These are phyloP conservation scores for Oryza brachyantha DNA, from an alignment of 176 grass and related monocot genomes.

Conservation along the genomic window DNA sequence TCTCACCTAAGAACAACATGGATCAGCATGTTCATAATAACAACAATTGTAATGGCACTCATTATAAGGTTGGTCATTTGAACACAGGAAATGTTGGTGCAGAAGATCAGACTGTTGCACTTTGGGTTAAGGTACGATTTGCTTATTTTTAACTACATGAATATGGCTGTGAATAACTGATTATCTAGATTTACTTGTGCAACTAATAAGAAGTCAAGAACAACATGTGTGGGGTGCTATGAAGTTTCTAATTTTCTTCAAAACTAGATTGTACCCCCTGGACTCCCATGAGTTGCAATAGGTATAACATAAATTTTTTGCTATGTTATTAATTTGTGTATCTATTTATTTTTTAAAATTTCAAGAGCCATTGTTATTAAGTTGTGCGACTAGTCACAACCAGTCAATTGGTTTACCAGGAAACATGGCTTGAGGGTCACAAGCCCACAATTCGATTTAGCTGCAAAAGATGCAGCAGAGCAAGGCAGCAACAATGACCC, in stretches of 20 bases:
- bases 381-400: neutral
- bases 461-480: neutral
- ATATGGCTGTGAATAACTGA: neutral
- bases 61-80: constrained; percentile 31
- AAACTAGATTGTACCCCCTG: neutral
- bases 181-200: too few relatives aligned
- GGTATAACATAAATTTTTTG: neutral
- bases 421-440: neutral
- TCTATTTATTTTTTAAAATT: neutral
- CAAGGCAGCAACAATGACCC: neutral
- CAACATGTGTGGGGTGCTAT: neutral
- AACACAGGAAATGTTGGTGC: constrained; percentile 31
- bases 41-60: constrained; percentile 37
- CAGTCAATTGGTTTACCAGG: neutral
- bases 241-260: neutral
- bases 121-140: constrained; percentile 93
- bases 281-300: neutral
- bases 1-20: constrained; percentile 35
- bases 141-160: constrained; percentile 1
- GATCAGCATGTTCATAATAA: constrained; percentile 34
- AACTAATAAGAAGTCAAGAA: constrained; percentile 36
- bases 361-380: neutral
- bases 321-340: neutral
- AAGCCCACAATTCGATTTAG: neutral
- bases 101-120: constrained; percentile 64